Evolutionary conservation across 805 yeast species (phyloP).

Genomic region (Wickerhamomyces sydowiorum): DNA sequence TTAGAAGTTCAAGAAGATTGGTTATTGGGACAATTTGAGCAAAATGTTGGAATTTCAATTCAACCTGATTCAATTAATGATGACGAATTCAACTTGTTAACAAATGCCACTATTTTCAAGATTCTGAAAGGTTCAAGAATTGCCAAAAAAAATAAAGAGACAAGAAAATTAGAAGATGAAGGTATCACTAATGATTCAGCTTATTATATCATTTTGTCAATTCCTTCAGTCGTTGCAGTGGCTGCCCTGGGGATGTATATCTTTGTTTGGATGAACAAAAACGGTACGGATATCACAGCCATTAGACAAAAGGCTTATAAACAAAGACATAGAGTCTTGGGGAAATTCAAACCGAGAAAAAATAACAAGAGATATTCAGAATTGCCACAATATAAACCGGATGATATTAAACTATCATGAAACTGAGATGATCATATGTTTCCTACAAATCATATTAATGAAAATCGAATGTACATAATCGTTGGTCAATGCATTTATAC

Average conservation of each 20-base stretch:
- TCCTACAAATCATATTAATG: background rate
- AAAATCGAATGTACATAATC: background rate
- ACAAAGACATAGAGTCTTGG: conserved; percentile 32
- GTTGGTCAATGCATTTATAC: background rate
- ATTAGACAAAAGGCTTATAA: conserved; percentile 31
- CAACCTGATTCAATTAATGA: conserved; percentile 67
- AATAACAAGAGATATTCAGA: conserved; percentile 35
- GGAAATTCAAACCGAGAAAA: conserved; percentile 30
- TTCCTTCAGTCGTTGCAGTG: conserved; percentile 61
- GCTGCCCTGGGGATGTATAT: conserved; percentile 60
- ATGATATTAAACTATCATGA: conserved; percentile 2
- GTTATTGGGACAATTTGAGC: conserved; percentile 49
- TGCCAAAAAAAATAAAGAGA: conserved; percentile 36
- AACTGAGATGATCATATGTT: background rate
- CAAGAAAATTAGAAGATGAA: conserved; percentile 36
- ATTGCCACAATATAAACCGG: conserved; percentile 31
- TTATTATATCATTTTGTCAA: conserved; percentile 58
- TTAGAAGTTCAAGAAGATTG: conserved; percentile 57
- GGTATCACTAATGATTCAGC: conserved; percentile 40
- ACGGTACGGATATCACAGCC: conserved; percentile 47
- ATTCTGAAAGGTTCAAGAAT: conserved; percentile 35
- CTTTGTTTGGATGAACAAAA: conserved; percentile 50
- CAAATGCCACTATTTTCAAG: conserved; percentile 46
- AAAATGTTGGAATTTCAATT: conserved; percentile 57
- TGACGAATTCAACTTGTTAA: conserved; percentile 55